Evolutionary conservation across 129 eudicot genomes (phyloP).

Genomic region (Deinandra increscens): DNA sequence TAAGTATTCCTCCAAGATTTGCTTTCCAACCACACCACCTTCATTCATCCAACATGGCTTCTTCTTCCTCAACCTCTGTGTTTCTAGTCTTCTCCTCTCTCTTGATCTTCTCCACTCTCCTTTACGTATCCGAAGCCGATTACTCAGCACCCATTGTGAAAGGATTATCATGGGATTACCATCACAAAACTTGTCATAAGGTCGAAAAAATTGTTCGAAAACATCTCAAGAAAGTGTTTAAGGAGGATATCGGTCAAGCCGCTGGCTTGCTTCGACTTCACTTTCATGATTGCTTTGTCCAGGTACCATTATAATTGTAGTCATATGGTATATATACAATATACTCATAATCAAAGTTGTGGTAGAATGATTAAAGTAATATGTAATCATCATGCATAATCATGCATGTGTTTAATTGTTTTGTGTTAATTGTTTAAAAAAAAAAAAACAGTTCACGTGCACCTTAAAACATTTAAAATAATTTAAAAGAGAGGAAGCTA

Average conservation of each 20-base stretch:
- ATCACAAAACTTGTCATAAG: conserved; percentile 42
- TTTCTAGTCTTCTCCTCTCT: conserved; percentile 30
- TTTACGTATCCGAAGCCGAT: conserved; percentile 27
- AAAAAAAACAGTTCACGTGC: too few species aligned
- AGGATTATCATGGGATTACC: conserved; percentile 50
- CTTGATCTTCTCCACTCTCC: conserved; percentile 28
- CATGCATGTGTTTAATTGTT: not conserved
- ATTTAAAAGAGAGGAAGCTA: too few species aligned
- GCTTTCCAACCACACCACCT: conserved; percentile 18
- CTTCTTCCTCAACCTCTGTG: conserved; percentile 32
- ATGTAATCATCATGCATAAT: not conserved
- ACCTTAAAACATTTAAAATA: too few species aligned
- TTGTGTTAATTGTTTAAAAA: not conserved
- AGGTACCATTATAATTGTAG: too few species aligned
- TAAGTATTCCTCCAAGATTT: conserved; percentile 18
- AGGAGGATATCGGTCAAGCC: conserved; percentile 52
- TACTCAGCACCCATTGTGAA: conserved; percentile 39
- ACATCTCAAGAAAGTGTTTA: conserved; percentile 51
- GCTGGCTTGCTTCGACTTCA: conserved; percentile 76
- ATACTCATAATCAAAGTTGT: too few species aligned
- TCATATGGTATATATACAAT: too few species aligned
- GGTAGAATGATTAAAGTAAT: not conserved
- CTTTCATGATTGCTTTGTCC: conserved; percentile 71
- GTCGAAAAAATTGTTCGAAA: conserved; percentile 48
- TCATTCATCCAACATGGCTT: conserved; percentile 32